Percentiles rank a stretch among this genome's conserved stretches.
These are phyloP conservation scores for Mycosphaerelloides madeirae DNA, from an alignment of 2,329 filamentous ascomycete species.

Conservation along the genomic window DNA sequence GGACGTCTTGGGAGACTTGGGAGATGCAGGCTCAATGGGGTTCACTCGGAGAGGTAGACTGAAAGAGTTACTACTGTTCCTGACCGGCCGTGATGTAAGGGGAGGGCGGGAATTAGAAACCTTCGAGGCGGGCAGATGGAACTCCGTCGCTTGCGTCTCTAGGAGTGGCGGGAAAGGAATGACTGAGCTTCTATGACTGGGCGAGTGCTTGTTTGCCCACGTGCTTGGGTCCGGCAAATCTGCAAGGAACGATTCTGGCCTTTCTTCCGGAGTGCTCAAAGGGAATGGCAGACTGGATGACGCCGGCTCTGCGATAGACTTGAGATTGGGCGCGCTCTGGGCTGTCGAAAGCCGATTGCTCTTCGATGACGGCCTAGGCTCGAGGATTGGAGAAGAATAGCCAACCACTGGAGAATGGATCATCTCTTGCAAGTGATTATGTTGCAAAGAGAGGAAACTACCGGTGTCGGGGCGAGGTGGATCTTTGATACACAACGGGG, in stretches of 20 bases:
- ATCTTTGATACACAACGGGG: conserved; percentile 11
- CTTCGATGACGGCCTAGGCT: conserved; percentile 1
- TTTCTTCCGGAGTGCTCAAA: conserved; percentile 6
- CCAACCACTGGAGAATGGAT: conserved; percentile 14
- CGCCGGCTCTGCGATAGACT: conserved; percentile 3
- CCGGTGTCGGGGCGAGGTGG: conserved; percentile 1
- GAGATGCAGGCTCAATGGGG: conserved; percentile 25
- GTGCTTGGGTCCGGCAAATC: conserved; percentile 21
- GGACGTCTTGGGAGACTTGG: conserved; percentile 7
- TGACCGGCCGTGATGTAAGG: conserved; percentile 7
- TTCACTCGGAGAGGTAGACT: conserved; percentile 32
- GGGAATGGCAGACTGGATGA: conserved; percentile 1
- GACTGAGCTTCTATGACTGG: conserved; percentile 3
- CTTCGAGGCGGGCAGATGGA: background rate
- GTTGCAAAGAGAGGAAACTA: background rate
- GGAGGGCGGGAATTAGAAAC: background rate
- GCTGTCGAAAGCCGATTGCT: conserved; percentile 5
- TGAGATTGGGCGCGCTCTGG: conserved; percentile 15
- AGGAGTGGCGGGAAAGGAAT: conserved; percentile 3
- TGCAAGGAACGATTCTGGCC: conserved; percentile 26
- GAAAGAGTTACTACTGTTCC: conserved; percentile 23
- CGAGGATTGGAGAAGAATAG: background rate
- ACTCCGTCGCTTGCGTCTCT: background rate
- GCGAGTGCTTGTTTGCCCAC: conserved; percentile 17
- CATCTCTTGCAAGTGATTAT: conserved; percentile 1